Evolutionary conservation across 176 grass and related monocot genomes (phyloP).

Genomic region (Saccharum spontaneum): DNA sequence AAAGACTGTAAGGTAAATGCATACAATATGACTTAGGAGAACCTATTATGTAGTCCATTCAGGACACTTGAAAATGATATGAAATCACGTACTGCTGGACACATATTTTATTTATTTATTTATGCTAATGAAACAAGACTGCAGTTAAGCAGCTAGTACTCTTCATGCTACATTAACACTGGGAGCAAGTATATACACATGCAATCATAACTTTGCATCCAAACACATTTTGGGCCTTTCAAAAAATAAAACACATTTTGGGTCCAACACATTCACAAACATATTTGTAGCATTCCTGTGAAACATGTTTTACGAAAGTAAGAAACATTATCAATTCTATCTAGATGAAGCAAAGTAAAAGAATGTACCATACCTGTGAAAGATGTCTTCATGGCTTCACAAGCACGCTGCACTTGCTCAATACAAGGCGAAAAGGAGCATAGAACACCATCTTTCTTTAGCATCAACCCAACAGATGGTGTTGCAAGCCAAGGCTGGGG

Average conservation of each 20-base stretch:
- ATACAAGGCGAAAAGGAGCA: slow-evolving; percentile 99
- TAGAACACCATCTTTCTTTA: slow-evolving; percentile 73
- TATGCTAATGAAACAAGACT: neutral
- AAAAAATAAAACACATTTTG: no score
- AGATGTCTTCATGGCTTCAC: slow-evolving; percentile 51
- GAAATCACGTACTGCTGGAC: neutral
- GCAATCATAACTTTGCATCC: no score
- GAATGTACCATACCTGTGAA: slow-evolving; percentile 70
- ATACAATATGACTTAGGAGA: neutral
- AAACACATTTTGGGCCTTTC: no score
- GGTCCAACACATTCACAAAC: no score
- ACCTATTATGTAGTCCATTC: neutral
- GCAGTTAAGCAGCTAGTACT: no score
- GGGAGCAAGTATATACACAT: no score
- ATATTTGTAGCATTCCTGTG: no score
- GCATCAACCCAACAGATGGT: slow-evolving; percentile 56
- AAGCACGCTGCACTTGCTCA: slow-evolving; percentile 87
- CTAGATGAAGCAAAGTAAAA: neutral
- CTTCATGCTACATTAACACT: no score
- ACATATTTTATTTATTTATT: neutral
- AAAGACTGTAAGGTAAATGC: neutral
- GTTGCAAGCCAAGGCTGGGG: slow-evolving; percentile 90
- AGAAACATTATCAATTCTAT: neutral
- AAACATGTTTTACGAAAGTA: neutral
- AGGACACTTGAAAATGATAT: neutral